Evolutionary conservation across 1,139 yeast species (phyloP), one percentile per base, ranked within the genome.

Genomic region (Hyphopichia khmerensis): DNA sequence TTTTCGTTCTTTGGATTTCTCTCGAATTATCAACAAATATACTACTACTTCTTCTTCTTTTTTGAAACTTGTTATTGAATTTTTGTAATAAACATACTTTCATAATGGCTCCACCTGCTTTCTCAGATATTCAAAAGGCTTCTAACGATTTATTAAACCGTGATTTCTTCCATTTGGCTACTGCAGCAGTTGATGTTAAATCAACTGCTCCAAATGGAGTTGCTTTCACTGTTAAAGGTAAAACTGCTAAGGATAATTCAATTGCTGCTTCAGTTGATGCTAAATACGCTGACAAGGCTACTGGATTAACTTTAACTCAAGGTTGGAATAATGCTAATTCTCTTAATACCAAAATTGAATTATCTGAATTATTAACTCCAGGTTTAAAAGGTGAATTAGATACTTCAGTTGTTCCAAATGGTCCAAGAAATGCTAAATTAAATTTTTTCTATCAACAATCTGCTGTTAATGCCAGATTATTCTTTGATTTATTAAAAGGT

Each of bases 321-420:
- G 96, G 96, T 62, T 91, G 98, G 97, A 85, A 90, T 77, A 88
- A 96, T 58, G 86, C 96, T 69, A 93, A 93, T 71, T 80, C 87
- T 53, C 77, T 93, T 65, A 87, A 83, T 78, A 88, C 98, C 75
- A 91, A 89, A 81, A 80, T 93, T 59, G 98, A 91, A 77, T 79
- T 93, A 63, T 80, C 85, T 51, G 96, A 91, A 70, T 87, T 90
- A 59, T 81, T 91, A 72, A 87, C 96, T 52, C 96, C 96, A 58
- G 98, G 98, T 59, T 81, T 93, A 61, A 91, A 90, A 78, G 87
- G 95, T 56, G 97, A 91, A 72, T 77, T 93, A 64, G 83, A 86
- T 66, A 88, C 98, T 55, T 77, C 90, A 40, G 87, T 87, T 64
- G 80, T 87, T 56, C 99, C 99, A 67, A 83, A 82, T 64, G 86